Percentiles rank a stretch among this genome's conserved stretches.
phyloP scores from a whole-genome alignment of 163 green algal genomes.

The Chlorella variabilis region DNA sequence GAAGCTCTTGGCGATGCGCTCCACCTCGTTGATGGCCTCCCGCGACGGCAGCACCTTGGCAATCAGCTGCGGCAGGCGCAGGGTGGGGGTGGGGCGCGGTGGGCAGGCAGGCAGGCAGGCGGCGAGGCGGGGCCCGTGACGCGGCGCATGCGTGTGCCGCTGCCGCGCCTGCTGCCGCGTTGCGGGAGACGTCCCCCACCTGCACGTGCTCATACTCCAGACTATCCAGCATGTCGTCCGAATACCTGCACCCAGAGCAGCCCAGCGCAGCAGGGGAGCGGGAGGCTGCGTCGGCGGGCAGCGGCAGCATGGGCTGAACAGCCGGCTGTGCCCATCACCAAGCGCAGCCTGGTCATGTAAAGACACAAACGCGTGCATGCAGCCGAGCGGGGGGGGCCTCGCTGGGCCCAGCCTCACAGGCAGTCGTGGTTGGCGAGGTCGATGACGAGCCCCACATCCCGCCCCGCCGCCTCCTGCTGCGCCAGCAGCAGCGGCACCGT shows the following conservation, averaged over 20 bases:
- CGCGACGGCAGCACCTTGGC: constrained; percentile 76
- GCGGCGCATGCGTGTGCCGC: too few species aligned
- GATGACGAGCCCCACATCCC: constrained; percentile 78
- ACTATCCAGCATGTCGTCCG: constrained; percentile 58
- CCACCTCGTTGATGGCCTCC: constrained; percentile 70
- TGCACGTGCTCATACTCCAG: constrained; percentile 77
- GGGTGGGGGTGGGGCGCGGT: too few species aligned
- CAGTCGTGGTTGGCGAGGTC: constrained; percentile 88
- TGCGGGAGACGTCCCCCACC: constrained; percentile 49
- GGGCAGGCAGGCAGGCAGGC: background rate
- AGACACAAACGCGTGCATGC: too few species aligned
- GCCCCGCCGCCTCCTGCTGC: constrained; percentile 51
- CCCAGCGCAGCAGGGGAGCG: background rate
- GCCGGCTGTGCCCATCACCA: too few species aligned
- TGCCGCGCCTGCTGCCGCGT: too few species aligned
- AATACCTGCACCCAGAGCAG: constrained; percentile 60
- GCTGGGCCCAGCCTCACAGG: constrained; percentile 33
- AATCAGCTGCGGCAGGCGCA: constrained; percentile 45
- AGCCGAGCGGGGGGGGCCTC: too few species aligned
- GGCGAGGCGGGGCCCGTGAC: background rate
- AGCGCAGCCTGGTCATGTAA: too few species aligned
- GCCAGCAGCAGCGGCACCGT: constrained; percentile 72
- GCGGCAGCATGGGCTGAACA: too few species aligned
- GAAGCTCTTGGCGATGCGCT: constrained; percentile 58
- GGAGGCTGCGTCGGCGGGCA: background rate